Evolutionary conservation across 106 monocot species (phyloP).

Genomic region (Acanthochlamys bracteata): DNA sequence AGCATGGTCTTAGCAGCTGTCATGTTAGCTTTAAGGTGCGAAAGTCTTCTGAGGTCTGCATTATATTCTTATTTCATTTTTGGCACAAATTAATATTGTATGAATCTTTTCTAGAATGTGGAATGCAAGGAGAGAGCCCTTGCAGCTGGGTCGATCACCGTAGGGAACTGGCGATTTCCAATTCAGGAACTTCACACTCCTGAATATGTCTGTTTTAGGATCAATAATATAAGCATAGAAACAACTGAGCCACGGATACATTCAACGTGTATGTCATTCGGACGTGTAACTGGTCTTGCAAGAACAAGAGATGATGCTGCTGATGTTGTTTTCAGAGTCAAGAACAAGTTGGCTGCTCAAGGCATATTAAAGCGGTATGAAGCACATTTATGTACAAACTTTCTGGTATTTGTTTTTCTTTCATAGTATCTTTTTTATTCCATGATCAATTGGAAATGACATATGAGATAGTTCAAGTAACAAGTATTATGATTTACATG

Average conservation of each 20-base stretch:
- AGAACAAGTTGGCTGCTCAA: neutral
- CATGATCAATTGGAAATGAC: too few species aligned
- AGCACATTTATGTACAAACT: too few species aligned
- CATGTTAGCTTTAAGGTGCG: constrained; percentile 2
- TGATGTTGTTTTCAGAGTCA: constrained; percentile 6
- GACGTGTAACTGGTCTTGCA: neutral
- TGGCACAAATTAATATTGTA: neutral
- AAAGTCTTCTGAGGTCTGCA: neutral
- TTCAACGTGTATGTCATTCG: constrained; percentile 4
- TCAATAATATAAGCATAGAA: constrained; percentile 4
- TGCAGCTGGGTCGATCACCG: neutral
- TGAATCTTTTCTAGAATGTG: neutral
- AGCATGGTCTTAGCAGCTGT: neutral
- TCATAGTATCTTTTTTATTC: too few species aligned
- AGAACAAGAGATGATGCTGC: constrained; percentile 9
- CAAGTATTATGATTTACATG: too few species aligned
- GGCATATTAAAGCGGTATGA: neutral
- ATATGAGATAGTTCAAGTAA: too few species aligned
- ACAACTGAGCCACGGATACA: constrained; percentile 5
- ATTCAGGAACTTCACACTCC: neutral
- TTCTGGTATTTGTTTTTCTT: too few species aligned
- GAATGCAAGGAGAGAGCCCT: constrained; percentile 6
- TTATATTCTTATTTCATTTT: neutral
- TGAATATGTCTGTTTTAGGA: constrained; percentile 1
- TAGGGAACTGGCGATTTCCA: constrained; percentile 1